Percentiles rank a stretch among this genome's conserved stretches.
phyloP scores from a whole-genome alignment of 306 rosid genomes.

The Acacia acuminata region DNA sequence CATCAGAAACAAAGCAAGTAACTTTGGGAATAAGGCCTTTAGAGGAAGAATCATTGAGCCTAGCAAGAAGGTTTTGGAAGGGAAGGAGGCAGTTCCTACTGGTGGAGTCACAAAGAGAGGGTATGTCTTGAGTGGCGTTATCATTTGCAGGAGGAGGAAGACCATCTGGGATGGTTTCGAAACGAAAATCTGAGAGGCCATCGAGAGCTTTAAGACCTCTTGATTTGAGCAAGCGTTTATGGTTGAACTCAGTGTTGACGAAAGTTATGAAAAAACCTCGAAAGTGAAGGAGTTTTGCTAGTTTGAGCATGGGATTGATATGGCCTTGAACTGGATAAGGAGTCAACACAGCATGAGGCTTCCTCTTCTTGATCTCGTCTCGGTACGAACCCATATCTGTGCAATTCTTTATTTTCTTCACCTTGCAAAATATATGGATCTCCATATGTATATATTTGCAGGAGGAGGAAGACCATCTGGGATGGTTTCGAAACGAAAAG shows the following conservation, averaged over 20 bases:
- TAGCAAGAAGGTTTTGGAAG: neutral
- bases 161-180: slow-evolving; percentile 33
- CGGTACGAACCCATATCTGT: too few species aligned
- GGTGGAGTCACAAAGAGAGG: neutral
- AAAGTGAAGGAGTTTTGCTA: slow-evolving; percentile 28
- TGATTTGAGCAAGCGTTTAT: neutral
- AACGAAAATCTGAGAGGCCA: neutral
- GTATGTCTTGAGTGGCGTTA: neutral
- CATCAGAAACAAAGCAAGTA: too few species aligned
- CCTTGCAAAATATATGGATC: neutral
- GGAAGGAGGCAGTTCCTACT: slow-evolving; percentile 17
- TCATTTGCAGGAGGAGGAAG: slow-evolving; percentile 8
- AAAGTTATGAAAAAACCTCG: slow-evolving; percentile 30
- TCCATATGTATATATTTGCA: too few species aligned
- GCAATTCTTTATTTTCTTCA: neutral
- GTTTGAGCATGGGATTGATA: slow-evolving; percentile 30
- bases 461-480: too few species aligned
- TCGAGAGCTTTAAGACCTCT: neutral
- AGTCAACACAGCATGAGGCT: slow-evolving; percentile 22
- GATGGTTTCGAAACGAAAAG: too few species aligned
- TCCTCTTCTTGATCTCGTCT: neutral
- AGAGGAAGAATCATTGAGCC: neutral
- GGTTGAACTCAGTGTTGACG: neutral
- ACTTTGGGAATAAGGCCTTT: neutral
- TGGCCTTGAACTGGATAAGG: slow-evolving; percentile 40